These are phyloP conservation scores for Seiridium unicorne DNA, from an alignment of 2,329 filamentous ascomycete species.

Conservation along the genomic window DNA sequence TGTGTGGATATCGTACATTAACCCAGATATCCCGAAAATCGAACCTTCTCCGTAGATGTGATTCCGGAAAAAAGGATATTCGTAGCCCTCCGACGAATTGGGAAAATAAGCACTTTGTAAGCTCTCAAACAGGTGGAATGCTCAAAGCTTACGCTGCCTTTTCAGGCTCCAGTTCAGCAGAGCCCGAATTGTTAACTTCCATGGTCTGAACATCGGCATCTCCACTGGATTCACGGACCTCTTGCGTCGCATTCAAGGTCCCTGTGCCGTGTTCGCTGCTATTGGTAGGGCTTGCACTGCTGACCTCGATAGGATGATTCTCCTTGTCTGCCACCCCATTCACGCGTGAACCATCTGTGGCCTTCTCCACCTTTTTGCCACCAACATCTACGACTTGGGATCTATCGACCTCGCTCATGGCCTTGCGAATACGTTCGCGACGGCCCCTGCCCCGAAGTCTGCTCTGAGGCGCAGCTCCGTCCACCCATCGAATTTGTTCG, in stretches of 20 bases:
- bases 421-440: constrained; percentile 55
- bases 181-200: neutral
- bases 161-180: neutral
- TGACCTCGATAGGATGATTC: constrained; percentile 30
- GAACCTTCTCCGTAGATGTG: too few species aligned
- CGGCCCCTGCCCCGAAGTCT: constrained; percentile 54
- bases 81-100: too few species aligned
- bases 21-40: neutral
- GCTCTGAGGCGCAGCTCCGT: constrained; percentile 62
- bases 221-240: neutral
- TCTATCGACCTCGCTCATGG: constrained; percentile 50
- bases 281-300: neutral
- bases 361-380: constrained; percentile 27
- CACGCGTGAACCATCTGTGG: constrained; percentile 16
- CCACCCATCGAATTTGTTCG: constrained; percentile 78
- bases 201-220: neutral
- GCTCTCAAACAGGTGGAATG: too few species aligned
- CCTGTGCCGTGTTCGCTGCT: neutral
- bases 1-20: neutral
- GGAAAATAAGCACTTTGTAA: too few species aligned
- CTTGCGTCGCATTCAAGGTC: neutral
- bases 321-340: constrained; percentile 41
- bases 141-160: neutral
- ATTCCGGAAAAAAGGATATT: too few species aligned
- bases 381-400: constrained; percentile 30